These are phyloP conservation scores for Lentinula novae-zelandiae DNA, from an alignment of 1,284 basidiomycete species.

Conservation along the genomic window DNA sequence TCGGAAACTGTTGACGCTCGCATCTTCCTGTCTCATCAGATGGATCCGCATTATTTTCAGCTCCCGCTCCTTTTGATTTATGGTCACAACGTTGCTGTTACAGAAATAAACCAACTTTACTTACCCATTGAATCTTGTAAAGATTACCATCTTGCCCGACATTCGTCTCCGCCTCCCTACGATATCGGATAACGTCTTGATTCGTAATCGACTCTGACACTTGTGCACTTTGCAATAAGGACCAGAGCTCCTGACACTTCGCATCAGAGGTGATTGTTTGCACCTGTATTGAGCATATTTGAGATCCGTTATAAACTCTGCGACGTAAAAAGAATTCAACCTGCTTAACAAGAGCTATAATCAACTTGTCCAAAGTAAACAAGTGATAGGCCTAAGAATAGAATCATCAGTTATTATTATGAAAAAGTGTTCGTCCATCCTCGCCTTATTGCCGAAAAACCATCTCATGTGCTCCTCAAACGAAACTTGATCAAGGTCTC, in stretches of 20 bases:
- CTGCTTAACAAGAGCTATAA: slow-evolving; percentile 86
- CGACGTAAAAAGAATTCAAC: slow-evolving; percentile 37
- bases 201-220: slow-evolving; percentile 51
- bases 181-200: slow-evolving; percentile 85
- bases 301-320: slow-evolving; percentile 4
- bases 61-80: slow-evolving; percentile 52
- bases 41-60: slow-evolving; percentile 70
- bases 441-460: slow-evolving; percentile 94
- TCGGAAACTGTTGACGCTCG: slow-evolving; percentile 53
- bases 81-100: not conserved
- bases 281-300: slow-evolving; percentile 43
- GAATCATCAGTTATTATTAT: slow-evolving; percentile 15
- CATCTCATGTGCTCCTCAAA: slow-evolving; percentile 96
- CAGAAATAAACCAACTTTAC: slow-evolving; percentile 23
- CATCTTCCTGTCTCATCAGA: slow-evolving; percentile 76
- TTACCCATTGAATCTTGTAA: slow-evolving; percentile 90
- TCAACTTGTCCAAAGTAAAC: slow-evolving; percentile 91
- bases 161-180: slow-evolving; percentile 85
- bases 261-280: slow-evolving; percentile 78
- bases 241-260: slow-evolving; percentile 73
- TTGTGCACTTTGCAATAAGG: slow-evolving; percentile 53
- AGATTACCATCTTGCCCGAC: slow-evolving; percentile 88
- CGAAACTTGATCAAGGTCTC: slow-evolving; percentile 83
- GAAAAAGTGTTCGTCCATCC: slow-evolving; percentile 21
- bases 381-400: slow-evolving; percentile 69